These are phyloP conservation scores for Kluyveromyces wickerhamii DNA, from an alignment of 805 yeast species.

Conservation along the genomic window DNA sequence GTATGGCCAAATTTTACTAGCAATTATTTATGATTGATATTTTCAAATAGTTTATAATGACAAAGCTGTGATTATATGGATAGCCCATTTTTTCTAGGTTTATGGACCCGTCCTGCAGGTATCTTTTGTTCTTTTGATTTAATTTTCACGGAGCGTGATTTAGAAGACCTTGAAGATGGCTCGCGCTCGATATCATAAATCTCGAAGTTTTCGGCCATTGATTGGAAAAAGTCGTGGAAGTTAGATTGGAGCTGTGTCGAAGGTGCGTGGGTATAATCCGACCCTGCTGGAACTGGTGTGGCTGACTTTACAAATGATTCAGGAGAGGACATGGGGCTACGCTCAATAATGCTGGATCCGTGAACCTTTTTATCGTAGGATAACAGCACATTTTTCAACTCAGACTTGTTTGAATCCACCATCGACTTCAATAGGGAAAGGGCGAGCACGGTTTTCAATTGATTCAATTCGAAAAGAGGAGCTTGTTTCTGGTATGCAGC, in stretches of 20 bases:
- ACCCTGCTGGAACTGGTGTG: background rate
- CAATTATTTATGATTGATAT: too few species aligned
- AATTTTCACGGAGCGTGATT: background rate
- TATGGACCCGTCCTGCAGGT: slow-evolving; percentile 6
- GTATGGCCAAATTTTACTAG: too few species aligned
- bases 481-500: too few species aligned
- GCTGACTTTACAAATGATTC: background rate
- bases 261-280: slow-evolving; percentile 4
- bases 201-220: slow-evolving; percentile 25
- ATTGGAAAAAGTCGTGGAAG: slow-evolving; percentile 23
- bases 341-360: background rate
- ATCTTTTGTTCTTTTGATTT: slow-evolving; percentile 3
- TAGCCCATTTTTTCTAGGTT: background rate
- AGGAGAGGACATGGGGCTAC: background rate
- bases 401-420: slow-evolving; percentile 14
- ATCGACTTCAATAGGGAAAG: slow-evolving; percentile 19
- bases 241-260: slow-evolving; percentile 17
- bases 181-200: slow-evolving; percentile 17
- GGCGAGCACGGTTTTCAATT: slow-evolving; percentile 9
- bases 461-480: background rate
- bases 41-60: too few species aligned
- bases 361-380: slow-evolving; percentile 12
- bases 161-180: background rate
- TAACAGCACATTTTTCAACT: slow-evolving; percentile 9
- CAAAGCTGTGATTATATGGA: too few species aligned